Base-by-base conservation (phyloP, 2,329 filamentous ascomycete species). In the Phaeophleospora eucalypticola region DNA sequence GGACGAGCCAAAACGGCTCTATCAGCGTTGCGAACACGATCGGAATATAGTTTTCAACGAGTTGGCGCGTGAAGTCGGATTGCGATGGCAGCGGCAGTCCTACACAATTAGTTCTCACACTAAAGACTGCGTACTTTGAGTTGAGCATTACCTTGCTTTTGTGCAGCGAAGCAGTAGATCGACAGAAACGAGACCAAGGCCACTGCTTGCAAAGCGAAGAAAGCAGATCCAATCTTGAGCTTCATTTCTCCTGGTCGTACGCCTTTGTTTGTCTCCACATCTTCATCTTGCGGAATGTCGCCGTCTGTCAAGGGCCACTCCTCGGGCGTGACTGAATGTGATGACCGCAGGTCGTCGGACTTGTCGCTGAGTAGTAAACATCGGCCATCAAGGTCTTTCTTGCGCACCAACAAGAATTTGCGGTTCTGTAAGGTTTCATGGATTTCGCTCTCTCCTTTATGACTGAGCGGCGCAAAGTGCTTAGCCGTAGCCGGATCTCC, bases 1-100 rank as follows among this genome's bases (percentile, higher is more conserved):
- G 46, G 0, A 82, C 56, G 0, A 80, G 62, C 74, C 80, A 81
- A 1, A 78, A 68, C 0, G 80, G 79, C 29, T 84, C 80, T 0
- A 82, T 65, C 0, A 81, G 43, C 0, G 80, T 82, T 0, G 78
- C 75, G 3, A 82, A 64, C 0, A 71, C 66, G 0, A 77, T 81
- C 0, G 80, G 80, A 0, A 82, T 60, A 40, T 81, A 82, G 37
- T 71, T 74, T 36, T 71, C 64, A 0, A 75, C 15, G 0, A 75
- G 37, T 27, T 75, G 68, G 12, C 65, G 63, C 0, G 72, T 58
- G 20, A 74, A 53, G 0, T 53, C 57, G n/a, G 60, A 66, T 0
- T 56, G 37, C 0, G 68, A 69, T 0, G 69, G 68, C 2, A 69
- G 43, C 1, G 65, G 46, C 2, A 75, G 43, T 2, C 71, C 68